Percentiles rank a stretch among this genome's conserved stretches.
Evolutionary conservation across 2,329 filamentous ascomycete genomes (phyloP).

Genomic region (Fusarium sp.): DNA sequence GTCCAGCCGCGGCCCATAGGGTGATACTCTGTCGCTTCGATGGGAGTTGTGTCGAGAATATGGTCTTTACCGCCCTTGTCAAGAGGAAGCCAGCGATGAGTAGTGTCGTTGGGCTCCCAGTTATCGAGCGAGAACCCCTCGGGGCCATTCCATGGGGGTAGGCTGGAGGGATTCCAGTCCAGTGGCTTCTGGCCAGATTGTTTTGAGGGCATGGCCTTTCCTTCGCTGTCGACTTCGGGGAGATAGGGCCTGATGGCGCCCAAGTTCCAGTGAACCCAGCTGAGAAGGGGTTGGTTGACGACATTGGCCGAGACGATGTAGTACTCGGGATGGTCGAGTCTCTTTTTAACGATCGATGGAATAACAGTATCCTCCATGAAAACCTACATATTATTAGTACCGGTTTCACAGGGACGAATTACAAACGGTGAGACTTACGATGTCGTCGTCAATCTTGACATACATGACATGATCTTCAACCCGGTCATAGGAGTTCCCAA

Average conservation of each 20-base stretch:
- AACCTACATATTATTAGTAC: constrained; percentile 38
- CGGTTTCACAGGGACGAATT: fast-evolving
- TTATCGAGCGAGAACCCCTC: constrained; percentile 44
- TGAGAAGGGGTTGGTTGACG: constrained; percentile 64
- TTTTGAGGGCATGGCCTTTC: constrained; percentile 36
- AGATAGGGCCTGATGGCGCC: constrained; percentile 63
- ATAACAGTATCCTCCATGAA: constrained; percentile 55
- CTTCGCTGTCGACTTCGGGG: constrained; percentile 52
- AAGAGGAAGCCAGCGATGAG: constrained; percentile 63
- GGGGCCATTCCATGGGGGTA: constrained; percentile 48
- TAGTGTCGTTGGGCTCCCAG: constrained; percentile 50
- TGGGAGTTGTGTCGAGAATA: constrained; percentile 56
- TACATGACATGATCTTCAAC: constrained; percentile 58
- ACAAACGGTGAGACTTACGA: constrained; percentile 43
- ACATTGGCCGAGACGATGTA: constrained; percentile 65
- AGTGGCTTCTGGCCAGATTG: constrained; percentile 31
- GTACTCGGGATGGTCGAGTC: constrained; percentile 60
- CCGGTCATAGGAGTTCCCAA: constrained; percentile 53
- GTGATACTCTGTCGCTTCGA: constrained; percentile 58
- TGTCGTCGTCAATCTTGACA: constrained; percentile 51
- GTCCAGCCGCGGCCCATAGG: constrained; percentile 55
- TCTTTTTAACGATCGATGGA: constrained; percentile 62
- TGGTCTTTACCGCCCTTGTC: constrained; percentile 45
- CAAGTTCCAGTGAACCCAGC: constrained; percentile 63
- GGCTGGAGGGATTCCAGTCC: constrained; percentile 52